Conservation (phyloP, 352 stramenopile species). For the Phytophthora citrophthora region DNA sequence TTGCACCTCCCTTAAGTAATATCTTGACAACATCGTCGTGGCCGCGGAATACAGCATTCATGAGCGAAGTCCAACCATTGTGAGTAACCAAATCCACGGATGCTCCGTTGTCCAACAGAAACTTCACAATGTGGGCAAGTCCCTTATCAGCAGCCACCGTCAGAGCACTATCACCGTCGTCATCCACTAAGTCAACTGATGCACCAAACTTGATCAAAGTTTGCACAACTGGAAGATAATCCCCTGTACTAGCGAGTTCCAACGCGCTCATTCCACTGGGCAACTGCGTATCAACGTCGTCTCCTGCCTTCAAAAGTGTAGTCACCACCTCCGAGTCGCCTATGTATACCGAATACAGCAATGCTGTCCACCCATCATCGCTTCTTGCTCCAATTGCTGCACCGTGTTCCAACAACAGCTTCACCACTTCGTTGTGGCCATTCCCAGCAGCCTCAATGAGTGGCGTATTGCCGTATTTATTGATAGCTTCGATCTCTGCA, state of each 20-base stretch:
- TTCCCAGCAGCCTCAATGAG: constrained; percentile 3
- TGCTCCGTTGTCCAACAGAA: neutral
- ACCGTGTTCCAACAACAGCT: neutral
- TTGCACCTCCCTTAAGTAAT: neutral
- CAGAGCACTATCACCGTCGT: neutral
- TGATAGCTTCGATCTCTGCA: neutral
- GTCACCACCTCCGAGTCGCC: neutral
- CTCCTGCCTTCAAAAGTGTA: neutral
- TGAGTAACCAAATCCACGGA: neutral
- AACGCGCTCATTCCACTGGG: neutral
- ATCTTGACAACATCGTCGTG: neutral
- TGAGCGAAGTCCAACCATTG: neutral
- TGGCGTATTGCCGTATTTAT: neutral
- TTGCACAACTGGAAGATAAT: neutral
- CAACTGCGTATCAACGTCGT: neutral
- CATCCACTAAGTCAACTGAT: neutral
- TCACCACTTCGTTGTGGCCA: constrained; percentile 1
- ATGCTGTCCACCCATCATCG: neutral
- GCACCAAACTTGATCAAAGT: neutral
- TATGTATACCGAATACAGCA: neutral
- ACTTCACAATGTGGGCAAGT: neutral
- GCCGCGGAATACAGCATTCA: neutral
- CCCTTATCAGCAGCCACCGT: neutral
- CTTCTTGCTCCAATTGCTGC: neutral
- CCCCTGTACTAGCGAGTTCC: neutral